Conservation (phyloP, 2,329 filamentous ascomycete genomes). For the Hirsutella thompsonii region DNA sequence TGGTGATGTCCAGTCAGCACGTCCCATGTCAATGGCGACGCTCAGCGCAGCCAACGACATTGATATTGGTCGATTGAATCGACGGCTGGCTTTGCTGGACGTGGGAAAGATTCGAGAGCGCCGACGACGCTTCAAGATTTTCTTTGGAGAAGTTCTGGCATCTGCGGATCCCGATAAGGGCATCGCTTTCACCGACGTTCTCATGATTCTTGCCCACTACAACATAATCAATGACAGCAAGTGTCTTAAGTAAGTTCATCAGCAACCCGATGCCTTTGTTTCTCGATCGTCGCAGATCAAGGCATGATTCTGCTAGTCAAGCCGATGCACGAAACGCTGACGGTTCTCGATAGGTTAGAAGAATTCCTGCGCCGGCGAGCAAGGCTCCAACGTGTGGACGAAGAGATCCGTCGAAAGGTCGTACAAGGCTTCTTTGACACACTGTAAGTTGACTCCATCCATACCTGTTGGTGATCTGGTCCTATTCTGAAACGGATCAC, state of each 20-base stretch:
- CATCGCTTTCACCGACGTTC: conserved; percentile 79
- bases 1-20: conserved; percentile 37
- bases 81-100: conserved; percentile 61
- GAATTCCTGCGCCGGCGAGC: conserved; percentile 88
- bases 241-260: conserved; percentile 55
- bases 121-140: conserved; percentile 75
- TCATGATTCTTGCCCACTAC: conserved; percentile 96
- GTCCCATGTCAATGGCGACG: conserved; percentile 42
- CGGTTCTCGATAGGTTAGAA: conserved; percentile 51
- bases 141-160: conserved; percentile 93
- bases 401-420: conserved; percentile 79
- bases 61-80: conserved; percentile 64
- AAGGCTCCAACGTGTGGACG: conserved; percentile 83
- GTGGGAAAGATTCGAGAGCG: conserved; percentile 60
- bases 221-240: conserved; percentile 98
- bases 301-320: too few species aligned
- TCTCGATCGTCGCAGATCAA: not conserved
- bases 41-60: conserved; percentile 43
- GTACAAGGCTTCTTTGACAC: conserved; percentile 96
- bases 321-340: not conserved
- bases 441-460: conserved; percentile 35
- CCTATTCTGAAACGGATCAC: not conserved
- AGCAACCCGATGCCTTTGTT: not conserved
- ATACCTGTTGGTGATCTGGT: not conserved
- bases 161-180: conserved; percentile 81